phyloP scores from a whole-genome alignment of 1,284 basidiomycete genomes.

The Sporisorium exsertum region DNA sequence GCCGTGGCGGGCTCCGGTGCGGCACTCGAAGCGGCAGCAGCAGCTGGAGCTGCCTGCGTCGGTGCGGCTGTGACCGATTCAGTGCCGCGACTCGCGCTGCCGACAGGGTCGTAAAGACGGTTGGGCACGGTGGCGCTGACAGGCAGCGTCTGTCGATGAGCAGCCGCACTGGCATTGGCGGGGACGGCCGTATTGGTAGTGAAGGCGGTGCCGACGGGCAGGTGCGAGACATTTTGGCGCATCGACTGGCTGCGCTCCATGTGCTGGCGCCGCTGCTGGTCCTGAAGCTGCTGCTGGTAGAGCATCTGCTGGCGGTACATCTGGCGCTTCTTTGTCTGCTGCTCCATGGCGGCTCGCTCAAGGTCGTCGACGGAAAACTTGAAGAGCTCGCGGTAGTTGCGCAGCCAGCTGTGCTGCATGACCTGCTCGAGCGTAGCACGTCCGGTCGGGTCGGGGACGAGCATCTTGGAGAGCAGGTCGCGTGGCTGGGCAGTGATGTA shows the following conservation, averaged over 20 bases:
- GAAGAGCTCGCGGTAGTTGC: slow-evolving; percentile 68
- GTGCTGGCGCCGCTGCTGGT: slow-evolving; percentile 58
- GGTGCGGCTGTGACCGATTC: slow-evolving; percentile 2
- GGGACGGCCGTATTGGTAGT: slow-evolving; percentile 43
- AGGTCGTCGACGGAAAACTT: slow-evolving; percentile 67
- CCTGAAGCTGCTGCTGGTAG: slow-evolving; percentile 64
- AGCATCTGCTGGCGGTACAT: slow-evolving; percentile 68
- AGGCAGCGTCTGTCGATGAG: slow-evolving; percentile 45
- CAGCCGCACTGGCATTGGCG: slow-evolving; percentile 12
- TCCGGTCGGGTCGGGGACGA: slow-evolving; percentile 65
- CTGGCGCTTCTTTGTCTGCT: slow-evolving; percentile 68
- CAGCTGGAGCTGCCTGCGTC: slow-evolving; percentile 7
- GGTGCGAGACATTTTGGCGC: slow-evolving; percentile 35
- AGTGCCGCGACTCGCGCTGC: slow-evolving; percentile 22
- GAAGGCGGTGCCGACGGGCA: slow-evolving; percentile 48
- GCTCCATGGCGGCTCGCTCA: slow-evolving; percentile 67
- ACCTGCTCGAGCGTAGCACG: slow-evolving; percentile 64
- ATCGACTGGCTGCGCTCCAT: slow-evolving; percentile 54
- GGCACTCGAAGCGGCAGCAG: neutral
- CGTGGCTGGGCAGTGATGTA: slow-evolving; percentile 67
- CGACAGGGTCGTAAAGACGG: slow-evolving; percentile 44
- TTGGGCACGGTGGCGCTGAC: slow-evolving; percentile 50
- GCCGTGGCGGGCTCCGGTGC: slow-evolving; percentile 5
- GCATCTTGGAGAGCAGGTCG: slow-evolving; percentile 65
- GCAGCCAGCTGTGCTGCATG: slow-evolving; percentile 68